A percentile compares a stretch with the other conserved stretches of the same genome.
These are phyloP conservation scores for Athelia psychrophila DNA, from an alignment of 1,284 basidiomycete genomes.

Conservation along the genomic window DNA sequence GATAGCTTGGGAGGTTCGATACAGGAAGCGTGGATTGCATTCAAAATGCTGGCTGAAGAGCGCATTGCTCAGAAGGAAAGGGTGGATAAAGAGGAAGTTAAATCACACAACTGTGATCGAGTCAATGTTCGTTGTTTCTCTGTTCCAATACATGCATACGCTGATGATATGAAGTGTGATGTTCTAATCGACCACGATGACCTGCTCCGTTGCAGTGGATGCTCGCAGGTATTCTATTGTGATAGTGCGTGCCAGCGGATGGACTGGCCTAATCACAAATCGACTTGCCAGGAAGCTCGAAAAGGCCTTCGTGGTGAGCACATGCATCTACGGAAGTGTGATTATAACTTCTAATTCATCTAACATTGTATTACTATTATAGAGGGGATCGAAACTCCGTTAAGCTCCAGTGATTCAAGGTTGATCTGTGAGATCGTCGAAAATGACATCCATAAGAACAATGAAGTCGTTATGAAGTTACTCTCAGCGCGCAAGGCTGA, in stretches of 20 bases:
- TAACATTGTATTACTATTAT: too few species aligned
- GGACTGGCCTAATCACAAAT: not conserved
- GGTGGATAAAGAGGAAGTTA: not conserved
- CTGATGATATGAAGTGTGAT: not conserved
- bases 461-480: not conserved
- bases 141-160: not conserved
- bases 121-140: not conserved
- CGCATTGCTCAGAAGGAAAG: not conserved
- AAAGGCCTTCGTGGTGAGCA: not conserved
- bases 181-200: not conserved
- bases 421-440: not conserved
- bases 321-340: not conserved
- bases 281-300: not conserved
- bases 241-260: not conserved
- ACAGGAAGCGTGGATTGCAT: not conserved
- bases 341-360: not conserved
- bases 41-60: not conserved
- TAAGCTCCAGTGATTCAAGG: not conserved
- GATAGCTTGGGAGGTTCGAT: not conserved
- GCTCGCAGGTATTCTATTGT: not conserved
- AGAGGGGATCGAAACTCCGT: not conserved
- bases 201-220: not conserved
- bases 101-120: not conserved
- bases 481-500: not conserved
- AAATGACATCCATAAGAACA: too few species aligned